A percentile compares a stretch with the other conserved stretches of the same genome.
Evolutionary conservation across 345 rosid genomes (phyloP).

Genomic region (Dipteronia dyeriana): DNA sequence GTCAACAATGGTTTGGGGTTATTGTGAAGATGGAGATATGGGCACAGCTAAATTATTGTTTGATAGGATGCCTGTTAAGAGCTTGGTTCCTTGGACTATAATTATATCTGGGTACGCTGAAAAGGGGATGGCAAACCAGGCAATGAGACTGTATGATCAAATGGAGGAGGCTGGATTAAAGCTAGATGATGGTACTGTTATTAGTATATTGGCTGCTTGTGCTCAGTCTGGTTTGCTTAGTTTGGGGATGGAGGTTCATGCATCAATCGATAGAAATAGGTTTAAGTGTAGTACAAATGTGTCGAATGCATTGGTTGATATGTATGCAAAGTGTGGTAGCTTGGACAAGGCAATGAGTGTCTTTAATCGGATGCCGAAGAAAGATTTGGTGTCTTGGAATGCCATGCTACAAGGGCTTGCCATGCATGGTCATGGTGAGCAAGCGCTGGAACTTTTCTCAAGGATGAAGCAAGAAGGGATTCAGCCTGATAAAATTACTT

Average conservation of each 20-base stretch:
- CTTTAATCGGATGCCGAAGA: constrained; percentile 55
- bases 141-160: constrained; percentile 51
- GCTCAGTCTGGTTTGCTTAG: constrained; percentile 78
- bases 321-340: constrained; percentile 83
- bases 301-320: constrained; percentile 75
- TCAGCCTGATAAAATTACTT: constrained; percentile 67
- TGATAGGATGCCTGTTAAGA: constrained; percentile 79
- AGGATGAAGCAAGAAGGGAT: constrained; percentile 70
- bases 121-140: constrained; percentile 64
- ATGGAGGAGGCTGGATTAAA: constrained; percentile 57
- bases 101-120: constrained; percentile 41
- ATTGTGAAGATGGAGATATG: constrained; percentile 73
- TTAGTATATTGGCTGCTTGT: constrained; percentile 81
- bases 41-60: constrained; percentile 81
- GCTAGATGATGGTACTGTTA: constrained; percentile 61
- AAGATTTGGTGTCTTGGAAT: constrained; percentile 86
- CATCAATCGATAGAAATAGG: constrained; percentile 44
- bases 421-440: constrained; percentile 69
- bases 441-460: constrained; percentile 67
- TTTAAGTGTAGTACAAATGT: constrained; percentile 46
- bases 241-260: constrained; percentile 66
- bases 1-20: constrained; percentile 83
- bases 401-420: constrained; percentile 83
- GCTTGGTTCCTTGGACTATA: constrained; percentile 81
- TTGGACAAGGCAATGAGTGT: constrained; percentile 57